These are phyloP conservation scores for Sugiyamaella grinbergsii DNA, from an alignment of 1,139 yeast genomes.

Conservation along the genomic window DNA sequence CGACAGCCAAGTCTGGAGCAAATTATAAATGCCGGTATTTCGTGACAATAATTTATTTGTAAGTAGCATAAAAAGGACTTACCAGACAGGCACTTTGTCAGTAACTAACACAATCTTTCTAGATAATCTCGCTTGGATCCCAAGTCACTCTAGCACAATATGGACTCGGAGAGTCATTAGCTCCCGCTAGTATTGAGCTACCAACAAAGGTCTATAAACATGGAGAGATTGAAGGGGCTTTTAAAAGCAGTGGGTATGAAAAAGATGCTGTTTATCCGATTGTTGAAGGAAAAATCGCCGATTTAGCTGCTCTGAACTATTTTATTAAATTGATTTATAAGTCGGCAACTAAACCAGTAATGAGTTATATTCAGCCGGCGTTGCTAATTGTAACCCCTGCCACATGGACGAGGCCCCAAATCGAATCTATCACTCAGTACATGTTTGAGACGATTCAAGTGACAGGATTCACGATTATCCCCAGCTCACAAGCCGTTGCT, in stretches of 20 bases:
- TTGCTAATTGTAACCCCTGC: slow-evolving; percentile 64
- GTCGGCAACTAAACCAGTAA: slow-evolving; percentile 47
- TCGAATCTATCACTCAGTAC: slow-evolving; percentile 72
- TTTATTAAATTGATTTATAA: slow-evolving; percentile 62
- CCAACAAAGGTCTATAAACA: slow-evolving; percentile 75
- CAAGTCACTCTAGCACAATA: slow-evolving; percentile 70
- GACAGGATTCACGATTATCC: slow-evolving; percentile 71
- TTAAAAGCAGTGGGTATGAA: slow-evolving; percentile 47
- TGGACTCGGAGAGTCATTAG: slow-evolving; percentile 76
- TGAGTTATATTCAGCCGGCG: slow-evolving; percentile 44
- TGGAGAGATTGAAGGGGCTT: slow-evolving; percentile 44
- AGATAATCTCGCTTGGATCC: slow-evolving; percentile 82
- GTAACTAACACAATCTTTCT: background rate
- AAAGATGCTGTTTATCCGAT: slow-evolving; percentile 62
- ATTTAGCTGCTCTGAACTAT: slow-evolving; percentile 71
- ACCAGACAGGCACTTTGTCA: background rate
- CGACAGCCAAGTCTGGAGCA: background rate
- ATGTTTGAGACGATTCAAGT: slow-evolving; percentile 73
- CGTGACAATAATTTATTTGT: slow-evolving; percentile 58
- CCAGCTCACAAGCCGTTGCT: slow-evolving; percentile 67
- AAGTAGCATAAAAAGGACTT: slow-evolving; percentile 20
- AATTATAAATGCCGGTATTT: slow-evolving; percentile 58
- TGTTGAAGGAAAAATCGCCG: slow-evolving; percentile 59
- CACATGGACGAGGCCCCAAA: slow-evolving; percentile 66
- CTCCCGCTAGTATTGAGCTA: slow-evolving; percentile 73